phyloP scores from a whole-genome alignment of 2,329 filamentous ascomycete genomes.

The Fusarium paranaense region DNA sequence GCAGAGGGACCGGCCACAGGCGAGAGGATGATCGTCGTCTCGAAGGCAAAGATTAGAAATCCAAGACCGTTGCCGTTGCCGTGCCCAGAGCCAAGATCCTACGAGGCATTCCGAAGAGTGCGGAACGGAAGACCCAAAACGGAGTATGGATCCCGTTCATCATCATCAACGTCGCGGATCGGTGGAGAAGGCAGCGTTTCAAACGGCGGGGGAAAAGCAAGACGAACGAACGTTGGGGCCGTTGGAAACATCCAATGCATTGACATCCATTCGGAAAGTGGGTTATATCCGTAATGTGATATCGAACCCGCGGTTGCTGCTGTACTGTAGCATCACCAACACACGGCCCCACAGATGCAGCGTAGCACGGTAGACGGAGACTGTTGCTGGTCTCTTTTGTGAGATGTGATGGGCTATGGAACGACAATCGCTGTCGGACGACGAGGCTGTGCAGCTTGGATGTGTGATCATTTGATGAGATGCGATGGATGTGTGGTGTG shows the following conservation, averaged over 20 bases:
- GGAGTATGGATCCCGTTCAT: conserved; percentile 11
- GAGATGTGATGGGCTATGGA: conserved; percentile 9
- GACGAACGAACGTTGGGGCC: neutral
- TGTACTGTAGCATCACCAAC: conserved; percentile 24
- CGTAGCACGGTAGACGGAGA: neutral
- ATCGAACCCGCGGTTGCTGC: neutral
- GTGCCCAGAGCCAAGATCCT: neutral
- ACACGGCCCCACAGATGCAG: conserved; percentile 10
- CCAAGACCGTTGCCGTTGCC: conserved; percentile 1
- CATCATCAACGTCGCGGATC: conserved; percentile 10
- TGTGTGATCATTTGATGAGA: neutral
- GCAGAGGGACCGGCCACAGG: neutral
- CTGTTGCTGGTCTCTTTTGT: conserved; percentile 1
- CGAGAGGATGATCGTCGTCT: neutral
- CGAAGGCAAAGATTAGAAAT: conserved; percentile 19
- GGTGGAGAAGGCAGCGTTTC: conserved; percentile 32
- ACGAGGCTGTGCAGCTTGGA: conserved; percentile 1
- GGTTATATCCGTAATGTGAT: conserved; percentile 16
- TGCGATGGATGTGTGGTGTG: neutral
- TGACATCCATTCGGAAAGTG: conserved; percentile 5
- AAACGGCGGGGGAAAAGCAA: conserved; percentile 31
- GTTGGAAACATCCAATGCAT: conserved; percentile 4
- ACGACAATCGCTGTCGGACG: neutral
- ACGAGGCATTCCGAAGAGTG: neutral
- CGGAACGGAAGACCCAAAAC: neutral